Evolutionary conservation across 257 asterid genomes (phyloP), one percentile per base, ranked within the genome.

Genomic region (Penstemon barbatus): DNA sequence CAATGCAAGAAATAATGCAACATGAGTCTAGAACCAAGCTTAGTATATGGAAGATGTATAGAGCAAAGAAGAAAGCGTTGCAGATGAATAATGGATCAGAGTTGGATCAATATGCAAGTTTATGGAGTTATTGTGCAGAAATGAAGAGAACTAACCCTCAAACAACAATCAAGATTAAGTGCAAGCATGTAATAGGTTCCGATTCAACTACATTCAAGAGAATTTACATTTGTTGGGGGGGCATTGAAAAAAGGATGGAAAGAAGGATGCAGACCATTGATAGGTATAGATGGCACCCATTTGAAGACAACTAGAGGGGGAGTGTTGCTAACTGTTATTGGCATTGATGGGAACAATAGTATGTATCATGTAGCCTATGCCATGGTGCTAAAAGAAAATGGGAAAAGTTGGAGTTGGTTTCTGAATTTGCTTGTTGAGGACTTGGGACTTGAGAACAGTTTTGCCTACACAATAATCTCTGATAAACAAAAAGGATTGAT

Each of bases 401-500:
- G 7, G 1, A 61, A 75, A 12, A 43, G 69, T 9, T 75, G 65
- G 65, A n/a, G 10, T 4, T 75, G 55, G 44, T 43, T 75, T 44
- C 1, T 70, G 4, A 13, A 15, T 19, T 18, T 46, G 5, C 12
- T 65, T 0, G 18, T 7, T 8, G 44, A 39, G 8, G 57, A 71
- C 8, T 61, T 66, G 62, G 65, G 25, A 4, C 71, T 71, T 9
- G 7, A 53, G 3, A 51, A 66, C 33, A 44, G 38, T 44, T 15
- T 18, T 39, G 8, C 15, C 0, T 66, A 57, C 50, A 71, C 62
- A 10, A 43, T 71, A 10, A 76, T 71, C 12, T 63, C 59, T 8
- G 63, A 76, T n/a, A 71, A 66, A 9, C 65, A 66, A 66, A 76
- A 57, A 11, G 60, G 69, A 5, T 4, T 73, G 10, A 73, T 51